Conservation (phyloP, 2,329 filamentous ascomycete species). For the Epichloe glyceriae region DNA sequence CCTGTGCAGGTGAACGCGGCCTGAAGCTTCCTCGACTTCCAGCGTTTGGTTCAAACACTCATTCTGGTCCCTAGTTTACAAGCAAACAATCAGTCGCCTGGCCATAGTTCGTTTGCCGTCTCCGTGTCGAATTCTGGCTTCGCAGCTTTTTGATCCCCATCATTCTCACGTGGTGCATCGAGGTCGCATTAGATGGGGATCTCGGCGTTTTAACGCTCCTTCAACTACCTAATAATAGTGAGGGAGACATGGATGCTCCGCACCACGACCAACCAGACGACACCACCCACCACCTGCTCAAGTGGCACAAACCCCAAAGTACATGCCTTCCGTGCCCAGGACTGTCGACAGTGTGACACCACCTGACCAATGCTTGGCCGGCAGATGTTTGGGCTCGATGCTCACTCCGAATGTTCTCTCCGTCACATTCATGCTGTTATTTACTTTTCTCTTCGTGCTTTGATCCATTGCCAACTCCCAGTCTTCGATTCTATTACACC, state of each 20-base stretch:
- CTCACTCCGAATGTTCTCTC: not conserved
- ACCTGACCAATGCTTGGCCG: conserved; percentile 2
- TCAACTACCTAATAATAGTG: not conserved
- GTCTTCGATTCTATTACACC: not conserved
- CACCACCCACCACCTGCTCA: not conserved
- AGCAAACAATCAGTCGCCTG: too few relatives aligned
- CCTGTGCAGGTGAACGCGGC: too few relatives aligned
- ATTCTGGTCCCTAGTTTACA: too few relatives aligned
- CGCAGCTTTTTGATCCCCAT: not conserved
- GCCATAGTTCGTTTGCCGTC: too few relatives aligned
- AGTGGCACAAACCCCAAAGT: not conserved
- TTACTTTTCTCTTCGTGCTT: not conserved
- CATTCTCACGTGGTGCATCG: not conserved
- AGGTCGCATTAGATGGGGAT: not conserved
- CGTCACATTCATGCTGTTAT: not conserved
- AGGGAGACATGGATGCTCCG: not conserved
- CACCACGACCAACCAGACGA: not conserved
- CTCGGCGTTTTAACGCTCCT: too few relatives aligned
- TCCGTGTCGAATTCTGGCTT: not conserved
- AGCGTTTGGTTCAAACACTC: too few relatives aligned
- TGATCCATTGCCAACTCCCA: not conserved
- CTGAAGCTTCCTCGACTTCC: too few relatives aligned
- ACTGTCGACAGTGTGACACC: conserved; percentile 3
- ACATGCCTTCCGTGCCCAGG: too few relatives aligned
- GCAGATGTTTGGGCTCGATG: conserved; percentile 2